Base-by-base conservation (phyloP, 1,139 yeast species). In the Geotrichum macrosporum region DNA sequence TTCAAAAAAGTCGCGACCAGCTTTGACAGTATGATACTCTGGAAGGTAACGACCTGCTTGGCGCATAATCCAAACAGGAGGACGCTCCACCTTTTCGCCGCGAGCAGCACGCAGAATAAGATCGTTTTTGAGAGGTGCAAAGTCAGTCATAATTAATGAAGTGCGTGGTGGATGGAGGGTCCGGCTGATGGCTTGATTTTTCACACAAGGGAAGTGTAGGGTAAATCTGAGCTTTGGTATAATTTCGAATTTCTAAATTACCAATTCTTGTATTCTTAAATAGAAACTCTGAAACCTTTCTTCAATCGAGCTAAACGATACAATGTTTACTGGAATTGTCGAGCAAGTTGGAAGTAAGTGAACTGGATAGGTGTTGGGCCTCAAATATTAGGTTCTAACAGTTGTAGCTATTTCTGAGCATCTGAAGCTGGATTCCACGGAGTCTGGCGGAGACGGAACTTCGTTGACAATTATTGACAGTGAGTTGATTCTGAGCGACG, bases 31-130 rank as follows among this genome's bases (percentile, higher is more conserved):
- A 64, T 89, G 96, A 65, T 92, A 92, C 65, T 92, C 96, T 10
- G 71, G 71, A 22, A 67, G 54, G 50, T 67, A 67, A 49, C 94
- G 72, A n/a, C 94, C 94, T 2, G 92, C 94, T 71, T 84, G 94
- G 66, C 94, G 77, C 98, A 92, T 92, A 58, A 92, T 84, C 98
- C 98, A 92, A 52, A 92, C 80, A 21, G 98, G 98, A 1, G 98
- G 96, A 64, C 98, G 80, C 68, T 92, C 98, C 41, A 92, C 96
- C 56, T 71, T 71, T 63, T 89, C 95, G 44, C 83, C 74, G 51
- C 53, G 40, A 3, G 98, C 96, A 3, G 97, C 96, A 60, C 98
- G 74, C 54, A 92, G 72, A 40, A 92, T 82, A 61, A 89, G 75
- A 63, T 92, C 97, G 69, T 92, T 92, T 67, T 88, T 79, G 63